phyloP scores from a whole-genome alignment of 2,329 filamentous ascomycete genomes.

The Botrytis fragariae region DNA sequence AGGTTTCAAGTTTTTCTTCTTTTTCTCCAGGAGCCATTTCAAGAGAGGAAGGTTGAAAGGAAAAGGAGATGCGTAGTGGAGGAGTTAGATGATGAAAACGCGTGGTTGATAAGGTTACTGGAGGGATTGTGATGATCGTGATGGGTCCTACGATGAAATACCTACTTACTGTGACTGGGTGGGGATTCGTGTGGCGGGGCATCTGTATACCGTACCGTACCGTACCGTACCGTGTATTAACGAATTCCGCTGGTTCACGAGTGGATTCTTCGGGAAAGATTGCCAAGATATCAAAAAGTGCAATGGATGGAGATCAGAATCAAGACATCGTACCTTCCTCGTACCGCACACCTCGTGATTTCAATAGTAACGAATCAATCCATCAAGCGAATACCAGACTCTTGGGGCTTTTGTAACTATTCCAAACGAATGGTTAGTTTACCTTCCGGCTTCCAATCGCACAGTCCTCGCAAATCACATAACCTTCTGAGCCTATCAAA shows the following conservation, averaged over 20 bases:
- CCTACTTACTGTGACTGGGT: not conserved
- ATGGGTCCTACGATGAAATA: not conserved
- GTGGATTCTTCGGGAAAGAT: not conserved
- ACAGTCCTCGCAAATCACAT: not conserved
- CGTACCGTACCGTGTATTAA: not conserved
- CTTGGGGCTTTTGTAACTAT: not conserved
- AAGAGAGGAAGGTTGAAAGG: not conserved
- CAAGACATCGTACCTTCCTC: not conserved
- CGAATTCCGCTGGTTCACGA: not conserved
- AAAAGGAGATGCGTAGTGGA: not conserved
- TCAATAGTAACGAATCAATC: not conserved
- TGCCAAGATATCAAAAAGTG: not conserved
- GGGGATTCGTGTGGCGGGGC: not conserved
- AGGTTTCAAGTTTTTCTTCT: not conserved
- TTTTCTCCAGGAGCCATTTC: not conserved
- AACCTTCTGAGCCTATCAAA: not conserved
- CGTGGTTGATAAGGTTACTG: not conserved
- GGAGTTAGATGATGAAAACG: not conserved
- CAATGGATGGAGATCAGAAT: not conserved
- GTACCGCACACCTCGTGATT: not conserved
- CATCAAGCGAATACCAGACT: not conserved
- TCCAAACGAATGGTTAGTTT: not conserved
- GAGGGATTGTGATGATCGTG: not conserved
- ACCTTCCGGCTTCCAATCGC: not conserved
- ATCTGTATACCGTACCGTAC: not conserved